Base-by-base conservation (phyloP, 1,284 basidiomycete genomes). In the Trametes pubescens region DNA sequence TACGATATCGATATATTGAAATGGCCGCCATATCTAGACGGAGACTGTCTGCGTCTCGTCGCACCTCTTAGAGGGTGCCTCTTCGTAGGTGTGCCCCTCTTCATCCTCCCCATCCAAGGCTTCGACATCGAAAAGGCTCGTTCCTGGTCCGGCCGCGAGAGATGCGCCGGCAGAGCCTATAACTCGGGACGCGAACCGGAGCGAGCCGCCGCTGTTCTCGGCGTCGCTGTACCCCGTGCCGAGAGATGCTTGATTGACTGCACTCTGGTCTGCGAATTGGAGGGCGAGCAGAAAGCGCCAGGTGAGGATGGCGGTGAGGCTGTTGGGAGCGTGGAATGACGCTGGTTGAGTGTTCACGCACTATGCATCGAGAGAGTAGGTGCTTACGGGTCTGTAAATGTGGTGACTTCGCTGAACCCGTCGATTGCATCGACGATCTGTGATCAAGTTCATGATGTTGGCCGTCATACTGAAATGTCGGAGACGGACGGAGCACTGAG, bases 231-330 rank as follows among this genome's bases (percentile, higher is more conserved):
- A 32, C 29, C 3, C 44, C 3, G 21, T 21, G 24, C 44, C 44
- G 22, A 2, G 7, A 4, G 44, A 24, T 3, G 21, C 44, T 7
- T 26, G 7, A 16, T 26, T 16, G 49, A 14, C n/a, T 11, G 21
- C 44, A 1, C 21, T 11, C 22, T 47, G 44, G 21, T 47, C 24
- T 9, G 44, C 44, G 44, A 18, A 35, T 21, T 51, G 49, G 7
- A 51, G 49, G 29, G 49, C 49, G n/a, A 51, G 49, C 16, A 51
- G 49, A 32, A 51, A 51, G 18, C 49, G 49, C 49, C 49, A 51
- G 18, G 26, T 51, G 32, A 51, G 49, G 49, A 51, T 34, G 7
- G 49, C 49, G 32, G 49, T 51, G 7, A 51, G 3, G 32, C 49
- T 51, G 18, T 10, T 8, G 21, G 4, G 11, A 14, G 22, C 44